Percentiles rank a stretch among this genome's conserved stretches.
phyloP scores from a whole-genome alignment of 164 flowering plant species.

The Annona cherimola region DNA sequence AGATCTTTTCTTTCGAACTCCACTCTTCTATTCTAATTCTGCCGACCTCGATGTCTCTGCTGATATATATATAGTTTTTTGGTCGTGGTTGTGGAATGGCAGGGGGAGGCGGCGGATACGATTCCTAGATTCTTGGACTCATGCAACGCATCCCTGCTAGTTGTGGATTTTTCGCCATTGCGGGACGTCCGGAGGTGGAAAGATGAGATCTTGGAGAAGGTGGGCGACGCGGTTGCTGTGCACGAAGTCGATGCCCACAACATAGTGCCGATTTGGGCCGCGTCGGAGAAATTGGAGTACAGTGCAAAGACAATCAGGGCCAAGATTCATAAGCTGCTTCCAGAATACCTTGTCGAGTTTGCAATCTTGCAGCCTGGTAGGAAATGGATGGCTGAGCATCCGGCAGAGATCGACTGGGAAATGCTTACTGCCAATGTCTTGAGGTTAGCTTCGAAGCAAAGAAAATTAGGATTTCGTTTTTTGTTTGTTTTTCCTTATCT shows the following conservation, averaged over 20 bases:
- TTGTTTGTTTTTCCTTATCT: neutral
- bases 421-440: slow-evolving; percentile 49
- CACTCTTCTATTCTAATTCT: too few relatives aligned
- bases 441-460: slow-evolving; percentile 38
- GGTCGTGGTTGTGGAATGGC: slow-evolving; percentile 2
- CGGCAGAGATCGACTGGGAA: slow-evolving; percentile 56
- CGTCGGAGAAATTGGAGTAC: slow-evolving; percentile 88
- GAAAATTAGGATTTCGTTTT: neutral
- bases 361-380: slow-evolving; percentile 38
- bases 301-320: slow-evolving; percentile 75
- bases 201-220: slow-evolving; percentile 57
- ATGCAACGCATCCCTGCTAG: slow-evolving; percentile 77
- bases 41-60: neutral
- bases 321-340: slow-evolving; percentile 76
- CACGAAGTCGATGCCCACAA: slow-evolving; percentile 98
- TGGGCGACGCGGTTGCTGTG: slow-evolving; percentile 49
- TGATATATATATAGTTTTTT: neutral
- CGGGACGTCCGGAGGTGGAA: slow-evolving; percentile 62
- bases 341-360: slow-evolving; percentile 71
- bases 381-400: slow-evolving; percentile 41
- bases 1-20: neutral
- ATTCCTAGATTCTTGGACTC: slow-evolving; percentile 66
- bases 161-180: slow-evolving; percentile 83
- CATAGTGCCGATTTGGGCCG: slow-evolving; percentile 85
- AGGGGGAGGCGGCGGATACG: slow-evolving; percentile 85